Conservation (phyloP, 257 asterid genomes). For the Nicotiana knightiana region DNA sequence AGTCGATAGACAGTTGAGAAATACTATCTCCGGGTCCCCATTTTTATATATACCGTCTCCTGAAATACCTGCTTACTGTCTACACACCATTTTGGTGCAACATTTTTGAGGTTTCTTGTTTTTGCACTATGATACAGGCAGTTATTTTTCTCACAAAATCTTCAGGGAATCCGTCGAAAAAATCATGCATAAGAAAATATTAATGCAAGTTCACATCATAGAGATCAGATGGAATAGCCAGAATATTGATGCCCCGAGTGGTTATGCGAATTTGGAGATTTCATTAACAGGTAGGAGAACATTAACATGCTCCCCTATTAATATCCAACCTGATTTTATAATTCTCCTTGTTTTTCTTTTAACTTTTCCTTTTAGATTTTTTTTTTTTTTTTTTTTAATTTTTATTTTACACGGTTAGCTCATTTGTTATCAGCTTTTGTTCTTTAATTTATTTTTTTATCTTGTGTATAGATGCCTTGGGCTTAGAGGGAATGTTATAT, state of each 20-base stretch:
- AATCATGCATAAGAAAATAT: neutral
- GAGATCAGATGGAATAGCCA: neutral
- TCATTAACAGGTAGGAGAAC: neutral
- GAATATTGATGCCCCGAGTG: constrained; percentile 1
- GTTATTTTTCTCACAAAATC: neutral
- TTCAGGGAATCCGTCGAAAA: neutral
- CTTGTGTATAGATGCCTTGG: neutral
- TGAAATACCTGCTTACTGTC: no score
- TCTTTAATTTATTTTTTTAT: neutral
- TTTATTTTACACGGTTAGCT: constrained; percentile 3
- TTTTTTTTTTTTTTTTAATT: neutral
- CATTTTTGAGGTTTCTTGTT: neutral
- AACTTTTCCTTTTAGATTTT: neutral
- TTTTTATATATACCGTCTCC: no score
- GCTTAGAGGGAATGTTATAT: neutral
- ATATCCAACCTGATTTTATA: neutral
- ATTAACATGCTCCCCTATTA: neutral
- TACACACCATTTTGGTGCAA: neutral
- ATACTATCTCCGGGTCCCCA: no score
- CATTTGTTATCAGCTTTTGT: neutral
- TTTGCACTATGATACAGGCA: neutral
- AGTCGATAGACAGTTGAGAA: no score
- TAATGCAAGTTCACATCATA: neutral
- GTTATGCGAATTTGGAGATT: neutral
- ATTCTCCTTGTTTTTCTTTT: neutral